A percentile compares a stretch with the other conserved stretches of the same genome.
Evolutionary conservation across 73 alveolate genomes (phyloP).

Genomic region (Tetrahymena malaccensis): DNA sequence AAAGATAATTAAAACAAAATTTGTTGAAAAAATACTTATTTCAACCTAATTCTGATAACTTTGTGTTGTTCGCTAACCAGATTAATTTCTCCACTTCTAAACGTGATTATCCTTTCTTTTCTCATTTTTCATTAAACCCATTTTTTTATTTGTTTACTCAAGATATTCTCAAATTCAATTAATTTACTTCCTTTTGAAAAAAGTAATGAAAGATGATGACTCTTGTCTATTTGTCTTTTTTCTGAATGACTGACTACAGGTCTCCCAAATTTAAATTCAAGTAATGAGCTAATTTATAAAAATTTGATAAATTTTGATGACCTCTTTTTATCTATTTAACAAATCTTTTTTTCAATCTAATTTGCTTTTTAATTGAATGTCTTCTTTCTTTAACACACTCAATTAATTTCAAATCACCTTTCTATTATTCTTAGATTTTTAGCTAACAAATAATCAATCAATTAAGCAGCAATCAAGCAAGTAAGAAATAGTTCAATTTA

Average conservation of each 20-base stretch:
- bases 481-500: background rate
- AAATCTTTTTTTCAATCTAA: background rate
- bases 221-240: no score
- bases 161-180: no score
- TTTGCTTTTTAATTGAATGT: no score
- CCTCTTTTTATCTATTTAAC: background rate
- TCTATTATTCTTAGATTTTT: background rate
- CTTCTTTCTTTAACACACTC: background rate
- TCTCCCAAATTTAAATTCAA: background rate
- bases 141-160: no score
- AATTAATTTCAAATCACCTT: background rate
- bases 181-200: no score
- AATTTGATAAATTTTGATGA: background rate
- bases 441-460: background rate
- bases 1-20: no score
- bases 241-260: background rate
- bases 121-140: no score
- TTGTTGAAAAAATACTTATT: background rate
- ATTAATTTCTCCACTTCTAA: no score
- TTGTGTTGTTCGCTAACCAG: no score
- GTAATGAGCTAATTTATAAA: background rate
- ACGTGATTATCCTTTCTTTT: no score
- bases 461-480: no score
- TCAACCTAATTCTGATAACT: background rate
- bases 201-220: no score